Conservation (phyloP, 352 stramenopile species). For the Globisporangium uncinulatum region DNA sequence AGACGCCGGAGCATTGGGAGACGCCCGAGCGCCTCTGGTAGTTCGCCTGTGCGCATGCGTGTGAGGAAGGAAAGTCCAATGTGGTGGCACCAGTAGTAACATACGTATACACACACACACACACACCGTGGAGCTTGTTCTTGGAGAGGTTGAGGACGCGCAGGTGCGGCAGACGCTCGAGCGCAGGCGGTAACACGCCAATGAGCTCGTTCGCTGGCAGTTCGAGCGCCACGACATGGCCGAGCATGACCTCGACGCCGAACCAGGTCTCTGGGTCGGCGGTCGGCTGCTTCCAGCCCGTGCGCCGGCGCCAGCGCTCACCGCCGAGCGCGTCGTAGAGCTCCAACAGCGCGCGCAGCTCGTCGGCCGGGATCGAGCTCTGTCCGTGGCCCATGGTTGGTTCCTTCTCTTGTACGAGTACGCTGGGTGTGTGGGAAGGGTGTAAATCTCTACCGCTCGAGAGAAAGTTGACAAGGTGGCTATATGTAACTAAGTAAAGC, state of each 20-base stretch:
- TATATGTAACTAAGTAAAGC: not conserved
- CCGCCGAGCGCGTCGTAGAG: slow-evolving; percentile 66
- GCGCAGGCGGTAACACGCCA: slow-evolving; percentile 24
- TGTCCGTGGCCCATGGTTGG: slow-evolving; percentile 65
- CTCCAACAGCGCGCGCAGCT: slow-evolving; percentile 63
- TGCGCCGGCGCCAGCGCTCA: slow-evolving; percentile 62
- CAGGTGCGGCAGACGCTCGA: slow-evolving; percentile 61
- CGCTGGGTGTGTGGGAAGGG: too few relatives aligned
- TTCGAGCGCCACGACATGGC: slow-evolving; percentile 72
- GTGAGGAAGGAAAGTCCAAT: too few relatives aligned
- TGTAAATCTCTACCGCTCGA: not conserved
- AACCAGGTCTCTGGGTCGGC: slow-evolving; percentile 76
- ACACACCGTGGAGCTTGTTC: slow-evolving; percentile 59
- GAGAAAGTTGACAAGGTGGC: too few relatives aligned
- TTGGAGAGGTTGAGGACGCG: slow-evolving; percentile 76
- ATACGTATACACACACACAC: slow-evolving; percentile 12
- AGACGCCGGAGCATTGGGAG: slow-evolving; percentile 49
- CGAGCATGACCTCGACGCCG: slow-evolving; percentile 61
- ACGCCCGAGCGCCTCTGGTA: slow-evolving; percentile 45
- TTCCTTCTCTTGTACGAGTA: not conserved
- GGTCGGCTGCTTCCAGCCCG: slow-evolving; percentile 72
- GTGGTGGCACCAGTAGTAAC: too few relatives aligned
- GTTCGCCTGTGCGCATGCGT: slow-evolving; percentile 25
- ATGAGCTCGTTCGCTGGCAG: slow-evolving; percentile 64
- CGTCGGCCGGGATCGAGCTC: slow-evolving; percentile 65